These are phyloP conservation scores for Calvatia gigantea DNA, from an alignment of 768 basidiomycete species.

Conservation along the genomic window DNA sequence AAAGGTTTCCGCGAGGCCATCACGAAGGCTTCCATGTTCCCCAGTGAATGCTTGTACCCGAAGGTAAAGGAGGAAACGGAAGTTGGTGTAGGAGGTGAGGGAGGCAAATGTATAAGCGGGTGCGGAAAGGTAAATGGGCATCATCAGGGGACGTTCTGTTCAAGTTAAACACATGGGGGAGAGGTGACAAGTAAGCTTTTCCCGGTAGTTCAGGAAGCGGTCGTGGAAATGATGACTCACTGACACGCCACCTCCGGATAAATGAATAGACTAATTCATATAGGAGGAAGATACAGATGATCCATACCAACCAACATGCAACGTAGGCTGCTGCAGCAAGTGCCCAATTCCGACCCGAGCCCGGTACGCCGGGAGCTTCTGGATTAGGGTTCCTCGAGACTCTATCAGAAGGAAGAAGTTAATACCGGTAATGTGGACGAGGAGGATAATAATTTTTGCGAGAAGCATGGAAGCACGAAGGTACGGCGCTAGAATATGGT, in stretches of 20 bases:
- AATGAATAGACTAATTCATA: conserved; percentile 81
- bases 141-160: conserved; percentile 77
- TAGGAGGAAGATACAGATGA: conserved; percentile 66
- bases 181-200: conserved; percentile 13
- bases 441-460: background rate
- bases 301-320: conserved; percentile 75
- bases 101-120: conserved; percentile 72
- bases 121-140: conserved; percentile 81
- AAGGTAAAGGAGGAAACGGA: conserved; percentile 80
- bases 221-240: conserved; percentile 46
- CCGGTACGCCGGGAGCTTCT: conserved; percentile 47
- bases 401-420: conserved; percentile 32
- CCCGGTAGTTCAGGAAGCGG: conserved; percentile 4
- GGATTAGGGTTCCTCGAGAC: conserved; percentile 75
- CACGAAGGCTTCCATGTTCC: conserved; percentile 21
- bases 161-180: too few species aligned
- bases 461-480: conserved; percentile 7
- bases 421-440: background rate
- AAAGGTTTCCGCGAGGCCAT: conserved; percentile 74
- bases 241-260: conserved; percentile 70
- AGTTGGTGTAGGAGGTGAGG: conserved; percentile 78
- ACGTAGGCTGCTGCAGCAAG: conserved; percentile 81
- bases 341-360: conserved; percentile 76
- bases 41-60: conserved; percentile 60
- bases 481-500: conserved; percentile 2